Evolutionary conservation across 1,284 basidiomycete genomes (phyloP).

Genomic region (Apiotrichum brassicae): DNA sequence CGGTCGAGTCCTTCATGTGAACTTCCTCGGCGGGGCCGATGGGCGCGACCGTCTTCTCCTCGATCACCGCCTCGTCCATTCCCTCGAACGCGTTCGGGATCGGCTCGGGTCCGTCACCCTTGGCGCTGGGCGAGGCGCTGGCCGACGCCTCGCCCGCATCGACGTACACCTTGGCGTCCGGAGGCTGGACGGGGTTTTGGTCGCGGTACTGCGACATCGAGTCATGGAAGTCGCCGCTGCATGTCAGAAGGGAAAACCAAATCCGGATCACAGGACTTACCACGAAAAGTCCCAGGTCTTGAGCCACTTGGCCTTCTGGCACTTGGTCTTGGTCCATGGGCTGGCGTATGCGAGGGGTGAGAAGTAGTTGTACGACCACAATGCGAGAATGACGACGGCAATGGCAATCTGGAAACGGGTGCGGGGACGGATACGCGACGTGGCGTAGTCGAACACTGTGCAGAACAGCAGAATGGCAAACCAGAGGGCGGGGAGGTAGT

Average conservation of each 20-base stretch:
- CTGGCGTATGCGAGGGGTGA: constrained; percentile 79
- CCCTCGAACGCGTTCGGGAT: constrained; percentile 43
- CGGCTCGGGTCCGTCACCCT: constrained; percentile 41
- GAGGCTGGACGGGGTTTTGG: constrained; percentile 7
- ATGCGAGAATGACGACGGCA: constrained; percentile 62
- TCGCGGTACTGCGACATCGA: constrained; percentile 30
- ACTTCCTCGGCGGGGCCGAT: constrained; percentile 39
- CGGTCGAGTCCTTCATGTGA: constrained; percentile 37
- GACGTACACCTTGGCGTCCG: constrained; percentile 24
- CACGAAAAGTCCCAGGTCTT: constrained; percentile 96
- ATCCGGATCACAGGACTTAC: constrained; percentile 43
- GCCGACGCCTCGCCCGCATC: constrained; percentile 16
- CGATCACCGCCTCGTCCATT: constrained; percentile 29
- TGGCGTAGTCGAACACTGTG: constrained; percentile 76
- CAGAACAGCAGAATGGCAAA: constrained; percentile 79
- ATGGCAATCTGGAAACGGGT: constrained; percentile 72
- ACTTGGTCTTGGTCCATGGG: constrained; percentile 77
- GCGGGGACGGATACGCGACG: constrained; percentile 67
- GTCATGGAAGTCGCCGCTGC: constrained; percentile 36
- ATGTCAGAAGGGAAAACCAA: not conserved
- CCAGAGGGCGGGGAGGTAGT: constrained; percentile 94
- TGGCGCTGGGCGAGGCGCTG: constrained; percentile 26
- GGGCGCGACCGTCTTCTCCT: constrained; percentile 41
- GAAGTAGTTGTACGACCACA: constrained; percentile 74
- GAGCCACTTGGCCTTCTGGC: constrained; percentile 72